These are phyloP conservation scores for Hyaloscypha hepaticicola DNA, from an alignment of 495 filamentous ascomycete genomes.

Conservation along the genomic window DNA sequence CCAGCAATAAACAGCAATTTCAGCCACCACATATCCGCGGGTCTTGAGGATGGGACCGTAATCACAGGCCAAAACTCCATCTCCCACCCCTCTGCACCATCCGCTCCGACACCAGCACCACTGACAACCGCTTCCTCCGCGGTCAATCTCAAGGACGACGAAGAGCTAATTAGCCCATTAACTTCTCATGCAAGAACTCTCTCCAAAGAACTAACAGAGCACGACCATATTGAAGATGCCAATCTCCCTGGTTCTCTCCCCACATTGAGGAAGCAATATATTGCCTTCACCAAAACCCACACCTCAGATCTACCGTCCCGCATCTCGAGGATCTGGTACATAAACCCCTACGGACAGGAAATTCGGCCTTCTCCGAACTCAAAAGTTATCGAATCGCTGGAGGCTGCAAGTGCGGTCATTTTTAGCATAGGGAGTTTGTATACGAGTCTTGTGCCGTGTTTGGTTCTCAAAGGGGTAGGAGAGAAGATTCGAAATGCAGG, in stretches of 20 bases:
- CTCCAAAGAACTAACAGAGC: constrained; percentile 37
- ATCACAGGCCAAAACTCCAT: constrained; percentile 94
- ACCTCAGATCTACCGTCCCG: constrained; percentile 69
- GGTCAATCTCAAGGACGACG: constrained; percentile 1
- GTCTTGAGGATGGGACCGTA: constrained; percentile 69
- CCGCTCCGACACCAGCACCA: constrained; percentile 34
- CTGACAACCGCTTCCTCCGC: not conserved
- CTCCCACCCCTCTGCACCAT: constrained; percentile 65
- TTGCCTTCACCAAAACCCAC: constrained; percentile 69
- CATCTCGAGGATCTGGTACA: constrained; percentile 90
- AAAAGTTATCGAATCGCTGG: constrained; percentile 66
- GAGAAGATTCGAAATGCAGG: constrained; percentile 43
- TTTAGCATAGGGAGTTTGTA: constrained; percentile 92
- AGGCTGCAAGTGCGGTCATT: constrained; percentile 63
- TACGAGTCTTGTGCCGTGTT: constrained; percentile 71
- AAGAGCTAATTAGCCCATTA: constrained; percentile 10
- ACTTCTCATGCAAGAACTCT: constrained; percentile 7
- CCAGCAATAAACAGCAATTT: constrained; percentile 94
- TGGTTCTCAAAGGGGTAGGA: constrained; percentile 68
- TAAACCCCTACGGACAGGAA: constrained; percentile 92
- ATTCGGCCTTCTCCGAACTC: constrained; percentile 81
- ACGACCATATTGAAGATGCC: constrained; percentile 69
- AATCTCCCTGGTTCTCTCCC: constrained; percentile 84
- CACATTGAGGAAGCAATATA: constrained; percentile 72
- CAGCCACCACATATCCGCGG: constrained; percentile 87